Evolutionary conservation across 2,329 filamentous ascomycete species (phyloP).

Genomic region (Byssothecium circinans): DNA sequence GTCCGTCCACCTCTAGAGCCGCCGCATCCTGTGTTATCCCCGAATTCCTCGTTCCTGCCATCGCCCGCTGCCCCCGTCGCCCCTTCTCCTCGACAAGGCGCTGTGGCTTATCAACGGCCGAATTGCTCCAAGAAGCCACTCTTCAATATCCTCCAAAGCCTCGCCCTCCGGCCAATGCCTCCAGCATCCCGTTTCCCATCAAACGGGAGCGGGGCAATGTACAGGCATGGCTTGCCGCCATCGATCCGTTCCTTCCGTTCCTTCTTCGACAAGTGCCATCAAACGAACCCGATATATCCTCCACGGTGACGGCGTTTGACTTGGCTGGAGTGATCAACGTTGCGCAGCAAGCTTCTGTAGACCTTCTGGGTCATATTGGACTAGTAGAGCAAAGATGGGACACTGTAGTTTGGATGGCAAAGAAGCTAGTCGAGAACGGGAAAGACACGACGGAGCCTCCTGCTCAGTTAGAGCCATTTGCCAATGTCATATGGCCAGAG

Average conservation of each 20-base stretch:
- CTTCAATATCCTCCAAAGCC: constrained; percentile 13
- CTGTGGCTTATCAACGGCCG: constrained; percentile 13
- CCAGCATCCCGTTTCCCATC: constrained; percentile 26
- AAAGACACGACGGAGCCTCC: constrained; percentile 12
- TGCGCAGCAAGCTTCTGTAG: constrained; percentile 34
- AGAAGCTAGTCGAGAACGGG: constrained; percentile 44
- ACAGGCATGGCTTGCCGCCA: constrained; percentile 35
- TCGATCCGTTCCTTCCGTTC: constrained; percentile 43
- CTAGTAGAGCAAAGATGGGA: constrained; percentile 47
- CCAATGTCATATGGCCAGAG: constrained; percentile 21
- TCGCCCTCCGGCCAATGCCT: constrained; percentile 6
- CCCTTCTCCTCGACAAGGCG: constrained; percentile 28
- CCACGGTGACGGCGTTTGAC: constrained; percentile 27
- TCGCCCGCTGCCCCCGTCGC: constrained; percentile 20
- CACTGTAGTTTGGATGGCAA: constrained; percentile 50
- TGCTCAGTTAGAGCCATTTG: constrained; percentile 17
- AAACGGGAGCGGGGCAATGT: constrained; percentile 26
- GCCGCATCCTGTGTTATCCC: constrained; percentile 26
- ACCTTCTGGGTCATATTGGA: constrained; percentile 47
- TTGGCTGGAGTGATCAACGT: constrained; percentile 28
- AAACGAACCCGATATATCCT: constrained; percentile 11
- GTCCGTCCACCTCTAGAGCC: constrained; percentile 22
- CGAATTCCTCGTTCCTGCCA: constrained; percentile 40
- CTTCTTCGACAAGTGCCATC: constrained; percentile 27
- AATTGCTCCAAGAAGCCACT: constrained; percentile 1